Percentiles rank a stretch among this genome's conserved stretches.
phyloP scores from a whole-genome alignment of 2,329 filamentous ascomycete genomes.

The Cryoendolithus antarcticus region DNA sequence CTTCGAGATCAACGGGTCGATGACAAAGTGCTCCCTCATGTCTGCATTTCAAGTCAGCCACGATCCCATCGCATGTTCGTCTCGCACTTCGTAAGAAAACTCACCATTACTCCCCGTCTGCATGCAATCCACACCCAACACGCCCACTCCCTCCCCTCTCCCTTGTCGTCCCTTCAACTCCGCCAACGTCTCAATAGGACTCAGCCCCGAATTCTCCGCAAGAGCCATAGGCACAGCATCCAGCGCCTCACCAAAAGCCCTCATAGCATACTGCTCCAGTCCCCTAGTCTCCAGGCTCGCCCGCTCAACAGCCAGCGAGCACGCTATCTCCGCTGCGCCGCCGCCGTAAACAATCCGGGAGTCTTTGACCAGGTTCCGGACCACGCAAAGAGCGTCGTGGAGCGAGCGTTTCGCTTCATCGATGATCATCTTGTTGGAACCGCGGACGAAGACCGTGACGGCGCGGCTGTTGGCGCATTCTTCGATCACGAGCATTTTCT shows the following conservation, averaged over 20 bases:
- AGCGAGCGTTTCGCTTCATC: slow-evolving; percentile 96
- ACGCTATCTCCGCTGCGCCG: slow-evolving; percentile 92
- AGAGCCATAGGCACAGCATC: slow-evolving; percentile 91
- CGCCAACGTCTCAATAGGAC: slow-evolving; percentile 88
- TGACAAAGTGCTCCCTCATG: slow-evolving; percentile 97
- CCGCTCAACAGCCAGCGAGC: slow-evolving; percentile 90
- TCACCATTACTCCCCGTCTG: slow-evolving; percentile 73
- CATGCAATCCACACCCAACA: slow-evolving; percentile 96
- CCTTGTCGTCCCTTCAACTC: slow-evolving; percentile 94
- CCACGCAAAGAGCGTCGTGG: slow-evolving; percentile 94
- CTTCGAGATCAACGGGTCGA: slow-evolving; percentile 96
- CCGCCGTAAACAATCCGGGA: slow-evolving; percentile 97
- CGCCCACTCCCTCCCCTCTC: slow-evolving; percentile 60
- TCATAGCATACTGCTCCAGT: slow-evolving; percentile 98
- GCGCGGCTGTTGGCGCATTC: slow-evolving; percentile 96
- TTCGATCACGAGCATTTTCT: slow-evolving; percentile 99
- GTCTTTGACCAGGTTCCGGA: slow-evolving; percentile 88
- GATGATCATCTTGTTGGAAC: slow-evolving; percentile 99
- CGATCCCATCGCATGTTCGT: not conserved
- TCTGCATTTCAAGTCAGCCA: slow-evolving; percentile 36
- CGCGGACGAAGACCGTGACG: slow-evolving; percentile 90
- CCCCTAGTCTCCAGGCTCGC: slow-evolving; percentile 81
- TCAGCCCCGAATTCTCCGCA: slow-evolving; percentile 92
- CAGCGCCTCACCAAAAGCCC: slow-evolving; percentile 88
- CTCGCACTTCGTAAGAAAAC: slow-evolving; percentile 11